phyloP scores from a whole-genome alignment of 2,329 filamentous ascomycete genomes.

The Arthrobotrys conoides region DNA sequence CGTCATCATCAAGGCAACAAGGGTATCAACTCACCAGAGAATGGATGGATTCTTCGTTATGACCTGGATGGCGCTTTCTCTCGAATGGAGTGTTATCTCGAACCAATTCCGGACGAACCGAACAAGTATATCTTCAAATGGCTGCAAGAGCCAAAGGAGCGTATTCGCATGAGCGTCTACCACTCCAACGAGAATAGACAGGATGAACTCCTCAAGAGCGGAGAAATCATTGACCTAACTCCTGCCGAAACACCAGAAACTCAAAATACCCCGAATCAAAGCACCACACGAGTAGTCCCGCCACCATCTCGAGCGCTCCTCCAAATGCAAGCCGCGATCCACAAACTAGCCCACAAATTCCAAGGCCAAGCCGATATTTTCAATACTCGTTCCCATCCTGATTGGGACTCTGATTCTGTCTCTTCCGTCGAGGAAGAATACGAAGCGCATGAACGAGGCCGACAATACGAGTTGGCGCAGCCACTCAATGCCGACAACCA shows the following conservation, averaged over 20 bases:
- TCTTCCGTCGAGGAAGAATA: slow-evolving; percentile 43
- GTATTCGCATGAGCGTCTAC: slow-evolving; percentile 24
- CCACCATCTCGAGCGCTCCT: slow-evolving; percentile 51
- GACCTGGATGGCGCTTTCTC: slow-evolving; percentile 49
- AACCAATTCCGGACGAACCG: slow-evolving; percentile 48
- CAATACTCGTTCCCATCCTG: slow-evolving; percentile 27
- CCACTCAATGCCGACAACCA: slow-evolving; percentile 34
- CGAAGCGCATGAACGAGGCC: not conserved
- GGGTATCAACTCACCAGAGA: slow-evolving; percentile 53
- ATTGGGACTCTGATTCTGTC: slow-evolving; percentile 45
- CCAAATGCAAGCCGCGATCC: slow-evolving; percentile 53
- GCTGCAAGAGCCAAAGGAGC: slow-evolving; percentile 49
- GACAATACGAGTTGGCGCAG: slow-evolving; percentile 25
- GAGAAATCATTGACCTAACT: slow-evolving; percentile 50
- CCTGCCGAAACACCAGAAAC: slow-evolving; percentile 36
- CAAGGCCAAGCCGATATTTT: slow-evolving; percentile 51
- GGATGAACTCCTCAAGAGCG: slow-evolving; percentile 37
- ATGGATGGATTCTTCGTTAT: slow-evolving; percentile 55
- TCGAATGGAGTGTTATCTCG: slow-evolving; percentile 55
- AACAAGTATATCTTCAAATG: slow-evolving; percentile 55
- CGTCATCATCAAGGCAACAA: slow-evolving; percentile 48
- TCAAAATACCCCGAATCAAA: slow-evolving; percentile 26
- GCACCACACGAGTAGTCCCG: not conserved
- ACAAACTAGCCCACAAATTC: slow-evolving; percentile 55
- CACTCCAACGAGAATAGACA: slow-evolving; percentile 38